Base-by-base conservation (phyloP, 2,329 filamentous ascomycete genomes). In the Neofusicoccum umdonicola region DNA sequence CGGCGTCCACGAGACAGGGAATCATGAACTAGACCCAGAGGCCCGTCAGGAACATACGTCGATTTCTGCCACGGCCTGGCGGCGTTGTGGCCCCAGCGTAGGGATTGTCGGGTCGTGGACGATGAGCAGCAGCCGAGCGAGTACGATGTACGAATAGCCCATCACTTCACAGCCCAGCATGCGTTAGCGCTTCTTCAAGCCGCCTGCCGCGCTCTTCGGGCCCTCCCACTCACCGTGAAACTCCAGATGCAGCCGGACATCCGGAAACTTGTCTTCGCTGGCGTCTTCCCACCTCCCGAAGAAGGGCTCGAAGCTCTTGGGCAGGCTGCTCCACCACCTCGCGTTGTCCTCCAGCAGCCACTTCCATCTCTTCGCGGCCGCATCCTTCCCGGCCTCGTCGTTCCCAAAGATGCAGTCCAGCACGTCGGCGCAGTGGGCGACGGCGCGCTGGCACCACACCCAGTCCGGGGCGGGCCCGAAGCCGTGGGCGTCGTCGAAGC, bases 51-150 rank as follows among this genome's bases (percentile, higher is more conserved):
- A 31, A 37, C 71, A 44, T 62, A 71, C 71, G 39, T 77, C 74
- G 4, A 77, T 71, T 7, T 70, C 66, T 6, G 68, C 69, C 11
- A 73, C 71, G 17, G 73, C 72, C 51, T 74, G 71, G 50, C 71
- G 76, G 39, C 74, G 71, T 39, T 71, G 70, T 6, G 74, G 74
- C 0, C 74, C 74, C 31, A 77, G 68, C 62, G 76, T 74, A 9
- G 74, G 74, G 15, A 76, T 75, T 0, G 71, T 73, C 7, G 75
- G 75, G 56, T 77, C 71, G 48, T 77, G 74, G 2, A 77, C 74
- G 9, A 75, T 71, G 7, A 77, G 65, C 7, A 77, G 65, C 63
- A 76, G 70, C 45, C 75, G 75, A 42, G 74, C 74, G 4, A 76
- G 68, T 13, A 72, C 73, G 50, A 74, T 75, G 65, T 77, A 77